Conservation (phyloP, 1,284 basidiomycete species). For the Takashimella tepidaria region DNA sequence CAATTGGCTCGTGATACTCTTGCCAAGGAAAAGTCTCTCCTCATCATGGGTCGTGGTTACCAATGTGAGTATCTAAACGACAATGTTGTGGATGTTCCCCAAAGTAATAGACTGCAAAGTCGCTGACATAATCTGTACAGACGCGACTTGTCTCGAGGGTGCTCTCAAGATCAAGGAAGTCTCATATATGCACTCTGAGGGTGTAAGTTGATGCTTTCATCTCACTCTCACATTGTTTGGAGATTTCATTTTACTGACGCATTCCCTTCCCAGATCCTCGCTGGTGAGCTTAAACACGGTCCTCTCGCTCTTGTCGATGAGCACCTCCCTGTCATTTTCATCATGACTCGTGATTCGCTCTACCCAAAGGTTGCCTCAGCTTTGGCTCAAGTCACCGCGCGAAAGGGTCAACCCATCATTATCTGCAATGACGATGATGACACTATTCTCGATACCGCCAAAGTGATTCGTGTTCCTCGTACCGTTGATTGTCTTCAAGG, state of each 20-base stretch:
- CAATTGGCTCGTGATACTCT: slow-evolving; percentile 73
- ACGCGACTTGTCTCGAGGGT: slow-evolving; percentile 95
- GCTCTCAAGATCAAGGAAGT: slow-evolving; percentile 99
- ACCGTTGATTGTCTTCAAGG: slow-evolving; percentile 96
- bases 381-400: slow-evolving; percentile 91
- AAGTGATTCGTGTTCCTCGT: slow-evolving; percentile 87
- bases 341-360: slow-evolving; percentile 98
- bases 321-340: slow-evolving; percentile 95
- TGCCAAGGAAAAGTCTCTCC: slow-evolving; percentile 76
- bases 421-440: slow-evolving; percentile 93
- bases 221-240: background rate
- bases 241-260: background rate
- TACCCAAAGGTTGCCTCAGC: slow-evolving; percentile 93
- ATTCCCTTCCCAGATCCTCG: slow-evolving; percentile 59
- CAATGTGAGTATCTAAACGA: no score
- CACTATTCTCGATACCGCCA: slow-evolving; percentile 63
- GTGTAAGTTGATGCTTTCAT: slow-evolving; percentile 44
- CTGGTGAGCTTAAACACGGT: slow-evolving; percentile 98
- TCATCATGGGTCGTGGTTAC: slow-evolving; percentile 98
- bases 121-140: no score
- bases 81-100: no score
- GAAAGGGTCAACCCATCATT: slow-evolving; percentile 93
- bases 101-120: no score
- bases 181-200: slow-evolving; percentile 83
- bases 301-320: slow-evolving; percentile 96